Conservation (phyloP, 164 flowering plant genomes). For the Macadamia integrifolia region DNA sequence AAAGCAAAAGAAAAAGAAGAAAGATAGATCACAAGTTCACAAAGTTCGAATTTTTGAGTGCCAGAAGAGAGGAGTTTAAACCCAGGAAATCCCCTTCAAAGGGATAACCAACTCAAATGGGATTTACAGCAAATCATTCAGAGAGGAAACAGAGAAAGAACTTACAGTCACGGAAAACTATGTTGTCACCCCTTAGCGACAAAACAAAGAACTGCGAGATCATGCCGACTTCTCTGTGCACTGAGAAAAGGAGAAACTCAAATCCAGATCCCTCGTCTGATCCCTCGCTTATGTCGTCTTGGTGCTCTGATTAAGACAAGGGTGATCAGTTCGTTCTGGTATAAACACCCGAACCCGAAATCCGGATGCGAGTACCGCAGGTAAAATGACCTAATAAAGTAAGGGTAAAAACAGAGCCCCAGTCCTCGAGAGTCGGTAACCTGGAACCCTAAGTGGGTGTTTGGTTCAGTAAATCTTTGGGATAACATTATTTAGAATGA, state of each 20-base stretch:
- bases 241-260: not conserved
- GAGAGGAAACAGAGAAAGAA: constrained; percentile 14
- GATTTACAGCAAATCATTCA: not conserved
- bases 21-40: not conserved
- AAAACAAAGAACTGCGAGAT: constrained; percentile 90
- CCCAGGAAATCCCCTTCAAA: not conserved
- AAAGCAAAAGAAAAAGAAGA: too few species aligned
- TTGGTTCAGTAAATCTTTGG: too few species aligned
- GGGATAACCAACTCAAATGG: not conserved
- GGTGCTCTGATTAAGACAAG: too few species aligned
- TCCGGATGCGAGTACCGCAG: too few species aligned
- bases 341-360: too few species aligned
- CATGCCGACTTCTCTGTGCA: constrained; percentile 28
- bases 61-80: not conserved
- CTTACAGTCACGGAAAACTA: constrained; percentile 87
- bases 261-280: not conserved
- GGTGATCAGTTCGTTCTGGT: too few species aligned
- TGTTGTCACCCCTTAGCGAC: constrained; percentile 88
- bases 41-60: not conserved
- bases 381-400: too few species aligned
- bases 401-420: too few species aligned
- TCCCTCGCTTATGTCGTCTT: not conserved
- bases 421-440: too few species aligned
- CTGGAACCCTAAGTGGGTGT: too few species aligned
- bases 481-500: too few species aligned